Evolutionary conservation across 2,329 filamentous ascomycete species (phyloP).

Genomic region (Monosporascus sp.): DNA sequence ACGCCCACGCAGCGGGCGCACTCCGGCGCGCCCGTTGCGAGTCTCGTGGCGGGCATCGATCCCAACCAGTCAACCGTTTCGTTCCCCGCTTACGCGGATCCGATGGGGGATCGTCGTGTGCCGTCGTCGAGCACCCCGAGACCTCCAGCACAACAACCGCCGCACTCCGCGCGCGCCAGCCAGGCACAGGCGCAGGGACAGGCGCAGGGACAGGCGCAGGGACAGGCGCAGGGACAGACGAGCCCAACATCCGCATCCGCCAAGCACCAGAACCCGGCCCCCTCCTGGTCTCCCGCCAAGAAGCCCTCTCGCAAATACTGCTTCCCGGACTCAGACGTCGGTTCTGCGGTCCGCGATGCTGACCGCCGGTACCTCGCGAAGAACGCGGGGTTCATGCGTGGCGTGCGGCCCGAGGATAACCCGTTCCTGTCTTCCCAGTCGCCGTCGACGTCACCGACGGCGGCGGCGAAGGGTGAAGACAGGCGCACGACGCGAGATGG

Average conservation of each 20-base stretch:
- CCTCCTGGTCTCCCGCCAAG: conserved; percentile 2
- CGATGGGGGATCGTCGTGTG: neutral
- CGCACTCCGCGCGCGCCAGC: too few species aligned
- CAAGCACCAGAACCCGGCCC: neutral
- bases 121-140: too few species aligned
- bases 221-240: neutral
- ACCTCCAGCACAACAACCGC: too few species aligned
- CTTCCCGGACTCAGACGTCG: conserved; percentile 11
- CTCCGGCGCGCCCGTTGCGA: neutral
- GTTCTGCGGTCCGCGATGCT: conserved; percentile 3
- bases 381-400: conserved; percentile 6
- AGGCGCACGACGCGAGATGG: neutral
- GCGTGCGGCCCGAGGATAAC: conserved; percentile 5
- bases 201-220: too few species aligned
- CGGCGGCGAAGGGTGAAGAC: neutral
- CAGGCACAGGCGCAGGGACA: too few species aligned
- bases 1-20: neutral
- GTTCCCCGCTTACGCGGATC: conserved; percentile 1
- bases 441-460: neutral
- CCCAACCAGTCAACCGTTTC: conserved; percentile 1
- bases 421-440: conserved; percentile 2
- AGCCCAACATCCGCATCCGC: neutral
- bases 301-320: conserved; percentile 7
- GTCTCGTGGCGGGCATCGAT: neutral
- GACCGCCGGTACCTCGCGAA: conserved; percentile 10